phyloP scores from a whole-genome alignment of 805 yeast genomes.

The Teunomyces pallodes region DNA sequence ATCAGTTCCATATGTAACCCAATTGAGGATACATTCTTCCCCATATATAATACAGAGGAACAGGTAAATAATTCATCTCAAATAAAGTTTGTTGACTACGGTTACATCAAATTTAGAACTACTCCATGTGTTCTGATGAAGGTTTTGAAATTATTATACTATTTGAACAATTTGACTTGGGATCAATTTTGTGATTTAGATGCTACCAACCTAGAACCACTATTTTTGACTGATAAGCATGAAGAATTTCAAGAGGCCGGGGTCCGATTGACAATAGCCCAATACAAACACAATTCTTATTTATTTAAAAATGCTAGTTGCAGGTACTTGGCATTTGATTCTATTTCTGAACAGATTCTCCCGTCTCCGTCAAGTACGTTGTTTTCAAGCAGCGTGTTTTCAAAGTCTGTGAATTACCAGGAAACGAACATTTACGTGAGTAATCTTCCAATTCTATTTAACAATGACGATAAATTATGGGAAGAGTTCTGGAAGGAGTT shows the following conservation, averaged over 20 bases:
- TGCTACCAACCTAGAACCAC: constrained; percentile 6
- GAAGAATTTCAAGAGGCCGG: constrained; percentile 3
- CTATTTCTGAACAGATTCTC: not conserved
- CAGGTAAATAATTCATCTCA: not conserved
- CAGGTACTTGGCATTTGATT: not conserved
- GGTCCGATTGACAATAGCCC: constrained; percentile 30
- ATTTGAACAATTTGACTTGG: constrained; percentile 46
- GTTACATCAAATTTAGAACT: constrained; percentile 49
- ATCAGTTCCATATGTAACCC: constrained; percentile 45
- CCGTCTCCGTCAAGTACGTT: constrained; percentile 4
- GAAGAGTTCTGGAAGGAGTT: constrained; percentile 38
- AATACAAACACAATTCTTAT: constrained; percentile 35
- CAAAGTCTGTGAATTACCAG: constrained; percentile 40
- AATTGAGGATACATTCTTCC: constrained; percentile 53
- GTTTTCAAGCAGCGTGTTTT: constrained; percentile 10
- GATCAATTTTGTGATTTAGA: constrained; percentile 35
- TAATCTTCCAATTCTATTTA: constrained; percentile 53
- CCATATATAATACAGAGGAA: constrained; percentile 34
- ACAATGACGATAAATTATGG: constrained; percentile 50
- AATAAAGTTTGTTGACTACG: constrained; percentile 29
- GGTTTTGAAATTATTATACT: constrained; percentile 48
- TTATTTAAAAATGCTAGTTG: constrained; percentile 11
- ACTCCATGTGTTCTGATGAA: constrained; percentile 36
- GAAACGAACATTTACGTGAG: constrained; percentile 75
- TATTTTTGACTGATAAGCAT: constrained; percentile 2